Evolutionary conservation across 1,284 basidiomycete species (phyloP).

Genomic region (Irpex sp.): DNA sequence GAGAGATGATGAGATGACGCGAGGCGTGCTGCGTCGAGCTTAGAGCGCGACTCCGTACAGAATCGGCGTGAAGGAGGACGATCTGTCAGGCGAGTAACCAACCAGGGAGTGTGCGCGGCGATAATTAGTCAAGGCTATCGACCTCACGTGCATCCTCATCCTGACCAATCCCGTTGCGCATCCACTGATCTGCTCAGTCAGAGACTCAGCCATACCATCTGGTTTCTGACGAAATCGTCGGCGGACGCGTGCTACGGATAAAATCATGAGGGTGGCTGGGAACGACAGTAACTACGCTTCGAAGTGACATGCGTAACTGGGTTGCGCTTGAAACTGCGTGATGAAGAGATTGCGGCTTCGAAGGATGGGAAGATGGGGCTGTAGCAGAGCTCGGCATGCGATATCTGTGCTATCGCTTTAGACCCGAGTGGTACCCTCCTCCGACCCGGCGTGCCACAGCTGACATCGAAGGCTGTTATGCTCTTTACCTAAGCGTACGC

Average conservation of each 20-base stretch:
- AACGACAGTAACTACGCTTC: no score
- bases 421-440: not conserved
- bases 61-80: not conserved
- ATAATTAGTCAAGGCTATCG: not conserved
- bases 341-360: not conserved
- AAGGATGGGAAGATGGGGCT: not conserved
- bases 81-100: not conserved
- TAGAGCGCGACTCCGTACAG: not conserved
- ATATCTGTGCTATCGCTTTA: not conserved
- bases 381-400: not conserved
- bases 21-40: not conserved
- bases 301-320: no score
- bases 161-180: not conserved
- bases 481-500: not conserved
- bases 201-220: not conserved
- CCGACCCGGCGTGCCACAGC: not conserved
- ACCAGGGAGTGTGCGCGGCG: not conserved
- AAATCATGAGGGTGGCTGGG: no score
- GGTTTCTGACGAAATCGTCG: not conserved
- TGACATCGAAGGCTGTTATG: not conserved
- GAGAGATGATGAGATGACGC: not conserved
- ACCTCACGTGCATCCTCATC: not conserved
- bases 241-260: no score
- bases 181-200: not conserved
- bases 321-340: not conserved